A percentile compares a stretch with the other conserved stretches of the same genome.
phyloP scores from a whole-genome alignment of 306 rosid species.

The Parietaria judaica region DNA sequence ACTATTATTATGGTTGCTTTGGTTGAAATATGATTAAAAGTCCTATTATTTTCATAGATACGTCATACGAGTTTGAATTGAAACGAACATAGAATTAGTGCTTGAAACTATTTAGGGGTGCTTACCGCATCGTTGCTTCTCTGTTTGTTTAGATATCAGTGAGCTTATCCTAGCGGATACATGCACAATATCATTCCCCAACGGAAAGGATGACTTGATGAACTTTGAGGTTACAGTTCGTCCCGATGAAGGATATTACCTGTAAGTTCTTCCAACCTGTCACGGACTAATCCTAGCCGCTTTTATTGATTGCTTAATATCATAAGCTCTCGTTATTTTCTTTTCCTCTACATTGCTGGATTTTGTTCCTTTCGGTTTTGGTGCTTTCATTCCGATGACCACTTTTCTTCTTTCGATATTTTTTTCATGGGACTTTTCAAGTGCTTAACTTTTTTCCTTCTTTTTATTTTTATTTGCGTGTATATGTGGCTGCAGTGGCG shows the following conservation, averaged over 20 bases:
- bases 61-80: too few species aligned
- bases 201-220: slow-evolving; percentile 59
- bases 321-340: background rate
- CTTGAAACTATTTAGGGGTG: too few species aligned
- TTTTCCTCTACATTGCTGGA: background rate
- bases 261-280: slow-evolving; percentile 24
- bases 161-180: slow-evolving; percentile 49
- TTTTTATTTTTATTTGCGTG: background rate
- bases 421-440: background rate
- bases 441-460: slow-evolving; percentile 10
- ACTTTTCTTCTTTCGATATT: background rate
- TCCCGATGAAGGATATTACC: slow-evolving; percentile 57
- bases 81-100: too few species aligned
- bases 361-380: background rate
- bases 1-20: background rate
- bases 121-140: background rate
- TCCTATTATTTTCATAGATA: too few species aligned
- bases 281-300: background rate
- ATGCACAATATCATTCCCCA: slow-evolving; percentile 41
- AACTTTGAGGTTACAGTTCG: slow-evolving; percentile 48
- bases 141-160: slow-evolving; percentile 33
- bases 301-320: background rate
- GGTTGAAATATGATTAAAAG: background rate
- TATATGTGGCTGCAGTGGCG: slow-evolving; percentile 29
- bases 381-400: background rate